Base-by-base conservation (phyloP, 2,329 filamentous ascomycete genomes). In the Botrytis medusae region DNA sequence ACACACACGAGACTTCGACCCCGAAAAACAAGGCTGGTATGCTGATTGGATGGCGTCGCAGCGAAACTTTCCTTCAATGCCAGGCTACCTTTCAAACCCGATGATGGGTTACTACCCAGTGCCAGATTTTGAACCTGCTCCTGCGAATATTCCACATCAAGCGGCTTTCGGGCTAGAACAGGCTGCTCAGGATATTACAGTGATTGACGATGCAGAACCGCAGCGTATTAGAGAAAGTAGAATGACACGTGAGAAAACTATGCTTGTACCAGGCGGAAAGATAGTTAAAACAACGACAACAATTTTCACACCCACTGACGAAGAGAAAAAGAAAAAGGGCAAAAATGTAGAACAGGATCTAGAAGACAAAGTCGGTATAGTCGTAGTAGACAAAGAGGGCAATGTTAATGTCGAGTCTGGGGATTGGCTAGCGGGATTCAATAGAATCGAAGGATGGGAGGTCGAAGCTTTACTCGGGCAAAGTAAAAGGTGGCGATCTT, bases 211-310 rank as follows among this genome's bases (percentile, higher is more conserved):
- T 25, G 20, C 10, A 42, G 71, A 72, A 32, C 18, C 51, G 25
- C 12, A 68, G 25, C 54, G 51, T 40, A 72, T 72, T 25, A 72
- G 29, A 61, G 71, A 72, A 60, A 72, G 51, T 51, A 68, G 48
- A n/a, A 72, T 72, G 63, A 72, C 71, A 48, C 44, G 71, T 10
- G 71, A 69, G 29, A 68, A 68, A 69, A 69, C 71, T 14, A 72
- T 72, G 9, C 42, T 40, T 57, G 71, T 72, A 10, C 71, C 71
- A 25, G 62, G 62, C 29, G 71, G 71, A 10, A 59, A 42, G 5
- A 61, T 72, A 48, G 16, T 60, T 16, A 72, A 72, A 48, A 69
- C 48, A 60, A 61, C 63, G 20, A 72, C 63, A 10, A 69, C 48
- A 32, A 25, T 60, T 3, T 72, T 69, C 20, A 72, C 32, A 7